Base-by-base conservation (phyloP, 1,284 basidiomycete genomes). In the Leccinum fuscescens region DNA sequence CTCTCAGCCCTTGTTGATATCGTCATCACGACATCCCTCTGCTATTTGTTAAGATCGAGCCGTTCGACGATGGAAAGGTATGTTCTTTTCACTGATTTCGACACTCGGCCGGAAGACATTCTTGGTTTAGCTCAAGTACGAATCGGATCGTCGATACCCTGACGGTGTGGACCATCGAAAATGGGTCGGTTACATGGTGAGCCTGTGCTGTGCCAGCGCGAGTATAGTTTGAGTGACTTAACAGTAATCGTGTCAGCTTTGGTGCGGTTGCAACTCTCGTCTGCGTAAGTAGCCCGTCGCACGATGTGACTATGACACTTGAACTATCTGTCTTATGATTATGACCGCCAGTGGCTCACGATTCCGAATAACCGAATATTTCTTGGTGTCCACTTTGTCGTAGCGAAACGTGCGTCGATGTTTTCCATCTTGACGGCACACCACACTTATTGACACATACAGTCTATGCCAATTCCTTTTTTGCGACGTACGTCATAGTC, bases 141-240 rank as follows among this genome's bases (percentile, higher is more conserved):
- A 76, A 79, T 52, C 74, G 75, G n/a, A 69, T 82, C 15, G 70
- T 84, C 7, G 79, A 82, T 58, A 68, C 69, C 0, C 70, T 84
- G 17, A 82, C 78, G 20, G 56, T 83, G 3, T 83, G 82, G 63
- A 79, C 81, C 0, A 69, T 84, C 3, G 80, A 83, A 60, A 84
- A 78, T 8, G 82, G 82, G 3, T 70, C 76, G 1, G 62, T 80
- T 8, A 83, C 81, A 15, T 78, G 76, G 81, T 80, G 59, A 56
- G 72, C 15, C 15, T n/a, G 35, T 1, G 12, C 51, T 11, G 8
- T 27, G 0, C 17, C 6, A 31, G 33, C 6, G 14, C 17, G 4
- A 12, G 17, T 42, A 17, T 8, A 31, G 7, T 15, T 54, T 1
- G 37, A 5, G 29, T 17, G 6, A 31, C 5, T 57, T 3, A 56